phyloP scores from a whole-genome alignment of 768 basidiomycete species.

The Phlebiopsis gigantea region DNA sequence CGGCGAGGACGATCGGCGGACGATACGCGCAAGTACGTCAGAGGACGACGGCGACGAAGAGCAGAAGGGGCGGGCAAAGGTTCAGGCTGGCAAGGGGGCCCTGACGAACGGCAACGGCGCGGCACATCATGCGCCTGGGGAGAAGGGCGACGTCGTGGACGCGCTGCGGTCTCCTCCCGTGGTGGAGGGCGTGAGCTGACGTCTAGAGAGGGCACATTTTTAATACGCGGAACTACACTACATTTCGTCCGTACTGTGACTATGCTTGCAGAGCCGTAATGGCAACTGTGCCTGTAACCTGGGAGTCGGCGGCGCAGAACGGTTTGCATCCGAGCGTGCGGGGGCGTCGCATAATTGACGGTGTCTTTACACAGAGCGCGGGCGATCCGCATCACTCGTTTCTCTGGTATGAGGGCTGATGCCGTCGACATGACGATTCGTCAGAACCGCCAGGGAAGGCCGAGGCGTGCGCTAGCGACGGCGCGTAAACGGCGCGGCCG shows the following conservation, averaged over 20 bases:
- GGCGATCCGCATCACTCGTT: not conserved
- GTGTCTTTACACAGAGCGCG: not conserved
- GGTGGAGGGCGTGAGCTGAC: constrained; percentile 15
- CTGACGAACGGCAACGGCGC: constrained; percentile 17
- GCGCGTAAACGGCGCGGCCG: not conserved
- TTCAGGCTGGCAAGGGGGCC: constrained; percentile 19
- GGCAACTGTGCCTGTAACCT: not conserved
- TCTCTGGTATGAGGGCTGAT: not conserved
- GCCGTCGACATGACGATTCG: constrained; percentile 7
- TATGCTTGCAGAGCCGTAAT: no score
- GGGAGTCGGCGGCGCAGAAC: not conserved
- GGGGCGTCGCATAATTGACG: not conserved
- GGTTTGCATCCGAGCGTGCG: constrained; percentile 3
- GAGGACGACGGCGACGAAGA: constrained; percentile 17
- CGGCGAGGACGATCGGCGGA: constrained; percentile 24
- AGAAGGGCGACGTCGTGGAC: constrained; percentile 15
- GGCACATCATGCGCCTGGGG: constrained; percentile 5
- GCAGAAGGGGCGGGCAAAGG: constrained; percentile 14
- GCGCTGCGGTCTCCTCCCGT: constrained; percentile 1
- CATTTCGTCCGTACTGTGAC: no score
- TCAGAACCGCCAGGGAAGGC: not conserved
- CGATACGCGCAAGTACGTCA: constrained; percentile 20
- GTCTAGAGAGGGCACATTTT: not conserved
- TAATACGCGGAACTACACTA: not conserved
- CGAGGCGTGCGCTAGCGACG: not conserved